Evolutionary conservation across 768 basidiomycete species (phyloP).

Genomic region (Fomitopsis pulvina): DNA sequence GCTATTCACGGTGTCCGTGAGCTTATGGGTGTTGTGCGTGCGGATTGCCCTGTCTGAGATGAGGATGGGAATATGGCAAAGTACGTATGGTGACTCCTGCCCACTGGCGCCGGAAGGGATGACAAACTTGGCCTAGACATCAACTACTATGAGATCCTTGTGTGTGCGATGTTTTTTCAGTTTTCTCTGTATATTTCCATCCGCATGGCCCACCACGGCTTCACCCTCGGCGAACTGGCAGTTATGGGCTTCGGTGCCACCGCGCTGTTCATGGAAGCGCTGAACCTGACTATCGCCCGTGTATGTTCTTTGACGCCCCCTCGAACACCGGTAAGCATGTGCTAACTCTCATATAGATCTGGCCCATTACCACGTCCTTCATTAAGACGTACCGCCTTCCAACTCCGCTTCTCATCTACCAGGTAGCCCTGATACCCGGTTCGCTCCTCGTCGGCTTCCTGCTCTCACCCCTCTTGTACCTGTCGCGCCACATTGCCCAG

Average conservation of each 20-base stretch:
- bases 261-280: slow-evolving; percentile 76
- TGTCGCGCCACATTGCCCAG: slow-evolving; percentile 89
- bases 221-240: slow-evolving; percentile 91
- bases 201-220: slow-evolving; percentile 87
- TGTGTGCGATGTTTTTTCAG: slow-evolving; percentile 81
- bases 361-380: slow-evolving; percentile 71
- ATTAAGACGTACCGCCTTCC: slow-evolving; percentile 91
- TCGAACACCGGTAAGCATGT: neutral
- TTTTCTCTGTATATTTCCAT: slow-evolving; percentile 86
- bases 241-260: slow-evolving; percentile 87
- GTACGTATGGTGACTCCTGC: slow-evolving; percentile 36
- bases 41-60: slow-evolving; percentile 38
- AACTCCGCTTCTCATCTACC: slow-evolving; percentile 86
- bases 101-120: neutral
- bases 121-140: slow-evolving; percentile 48
- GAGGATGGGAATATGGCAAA: slow-evolving; percentile 59
- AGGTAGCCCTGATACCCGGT: slow-evolving; percentile 88
- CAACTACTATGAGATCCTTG: slow-evolving; percentile 64
- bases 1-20: slow-evolving; percentile 53
- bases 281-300: slow-evolving; percentile 76
- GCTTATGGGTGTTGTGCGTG: slow-evolving; percentile 40
- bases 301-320: slow-evolving; percentile 36
- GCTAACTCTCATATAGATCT: slow-evolving; percentile 43
- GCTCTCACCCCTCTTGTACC: slow-evolving; percentile 86
- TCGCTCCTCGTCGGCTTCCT: slow-evolving; percentile 90